Evolutionary conservation across 2,329 filamentous ascomycete species (phyloP).

Genomic region (Hymenoscyphus linearis): DNA sequence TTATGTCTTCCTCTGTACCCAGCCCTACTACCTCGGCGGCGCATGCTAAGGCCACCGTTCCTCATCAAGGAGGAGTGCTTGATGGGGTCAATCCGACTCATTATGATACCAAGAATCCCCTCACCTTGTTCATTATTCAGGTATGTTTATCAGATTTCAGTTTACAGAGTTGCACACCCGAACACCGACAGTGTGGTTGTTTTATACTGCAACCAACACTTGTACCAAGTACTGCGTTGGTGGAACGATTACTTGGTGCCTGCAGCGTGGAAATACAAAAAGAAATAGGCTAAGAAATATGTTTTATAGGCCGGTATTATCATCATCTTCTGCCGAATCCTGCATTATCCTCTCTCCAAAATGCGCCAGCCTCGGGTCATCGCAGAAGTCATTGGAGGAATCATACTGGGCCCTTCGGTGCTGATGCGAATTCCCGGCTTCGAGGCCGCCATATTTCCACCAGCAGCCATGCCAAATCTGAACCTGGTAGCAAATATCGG

Average conservation of each 20-base stretch:
- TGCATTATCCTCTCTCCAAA: slow-evolving; percentile 72
- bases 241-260: neutral
- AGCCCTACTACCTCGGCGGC: neutral
- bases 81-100: slow-evolving; percentile 56
- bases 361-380: slow-evolving; percentile 78
- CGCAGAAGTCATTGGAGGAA: slow-evolving; percentile 78
- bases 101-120: slow-evolving; percentile 59
- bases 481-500: slow-evolving; percentile 78
- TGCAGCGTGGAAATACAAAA: neutral
- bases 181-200: neutral
- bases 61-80: slow-evolving; percentile 39
- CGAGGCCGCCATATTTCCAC: slow-evolving; percentile 69
- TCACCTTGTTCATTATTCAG: slow-evolving; percentile 66
- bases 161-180: neutral
- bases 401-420: slow-evolving; percentile 79
- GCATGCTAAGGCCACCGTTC: neutral
- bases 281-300: slow-evolving; percentile 10
- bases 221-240: neutral
- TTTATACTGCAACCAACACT: neutral
- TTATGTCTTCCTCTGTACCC: neutral
- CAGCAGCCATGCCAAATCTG: slow-evolving; percentile 67
- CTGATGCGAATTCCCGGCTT: slow-evolving; percentile 84
- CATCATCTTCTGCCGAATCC: slow-evolving; percentile 66
- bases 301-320: slow-evolving; percentile 58
- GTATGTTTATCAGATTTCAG: slow-evolving; percentile 34